These are phyloP conservation scores for Aspergillus bombycis DNA, from an alignment of 2,329 filamentous ascomycete species.

Conservation along the genomic window DNA sequence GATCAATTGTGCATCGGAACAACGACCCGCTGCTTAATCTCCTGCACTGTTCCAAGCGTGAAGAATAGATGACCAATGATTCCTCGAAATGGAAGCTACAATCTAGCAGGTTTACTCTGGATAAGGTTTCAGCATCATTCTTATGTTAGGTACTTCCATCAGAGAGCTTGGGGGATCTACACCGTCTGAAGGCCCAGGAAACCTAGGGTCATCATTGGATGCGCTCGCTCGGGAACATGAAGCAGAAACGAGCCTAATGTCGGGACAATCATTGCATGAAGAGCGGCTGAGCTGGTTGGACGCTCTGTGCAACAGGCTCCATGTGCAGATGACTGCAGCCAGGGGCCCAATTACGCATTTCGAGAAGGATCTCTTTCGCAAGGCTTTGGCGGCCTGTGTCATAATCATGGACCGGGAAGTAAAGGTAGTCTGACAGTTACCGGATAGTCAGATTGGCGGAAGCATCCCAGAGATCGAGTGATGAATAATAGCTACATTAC, in stretches of 20 bases:
- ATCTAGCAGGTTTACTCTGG: not conserved
- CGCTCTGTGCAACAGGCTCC: constrained; percentile 10
- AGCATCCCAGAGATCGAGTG: not conserved
- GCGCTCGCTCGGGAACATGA: constrained; percentile 11
- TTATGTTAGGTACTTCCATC: not conserved
- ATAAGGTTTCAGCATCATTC: constrained; percentile 1
- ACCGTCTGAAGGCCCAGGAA: not conserved
- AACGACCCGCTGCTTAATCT: not conserved
- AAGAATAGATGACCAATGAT: constrained; percentile 1
- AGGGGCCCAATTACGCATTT: constrained; percentile 18
- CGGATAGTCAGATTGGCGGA: not conserved
- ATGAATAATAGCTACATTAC: not conserved
- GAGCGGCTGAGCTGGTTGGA: constrained; percentile 19
- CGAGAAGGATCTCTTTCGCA: constrained; percentile 16
- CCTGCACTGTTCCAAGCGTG: not conserved
- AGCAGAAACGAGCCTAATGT: constrained; percentile 23
- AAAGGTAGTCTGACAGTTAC: constrained; percentile 12
- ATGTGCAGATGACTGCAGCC: constrained; percentile 23
- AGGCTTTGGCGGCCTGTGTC: constrained; percentile 5
- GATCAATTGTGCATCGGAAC: not conserved
- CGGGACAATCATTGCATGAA: constrained; percentile 27
- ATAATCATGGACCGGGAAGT: constrained; percentile 11
- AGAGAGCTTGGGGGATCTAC: constrained; percentile 4
- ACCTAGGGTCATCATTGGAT: constrained; percentile 15
- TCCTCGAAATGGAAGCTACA: not conserved